These are phyloP conservation scores for Emergomyces orientalis DNA, from an alignment of 2,329 filamentous ascomycete species.

Conservation along the genomic window DNA sequence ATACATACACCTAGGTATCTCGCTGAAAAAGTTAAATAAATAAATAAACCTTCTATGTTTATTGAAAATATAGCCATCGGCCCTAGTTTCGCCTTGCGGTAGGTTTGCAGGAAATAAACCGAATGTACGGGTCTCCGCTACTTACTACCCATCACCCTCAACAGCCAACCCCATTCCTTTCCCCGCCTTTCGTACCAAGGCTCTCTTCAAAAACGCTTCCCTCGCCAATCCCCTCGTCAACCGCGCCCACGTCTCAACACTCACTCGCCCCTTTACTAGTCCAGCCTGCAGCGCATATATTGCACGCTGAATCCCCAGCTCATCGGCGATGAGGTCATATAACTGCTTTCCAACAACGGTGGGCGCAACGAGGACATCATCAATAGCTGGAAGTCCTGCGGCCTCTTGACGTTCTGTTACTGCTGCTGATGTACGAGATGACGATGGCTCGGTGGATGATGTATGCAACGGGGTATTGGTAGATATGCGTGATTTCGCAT, in stretches of 20 bases:
- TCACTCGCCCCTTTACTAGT: constrained; percentile 38
- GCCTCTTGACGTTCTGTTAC: constrained; percentile 25
- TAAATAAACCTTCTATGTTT: background rate
- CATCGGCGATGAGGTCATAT: constrained; percentile 81
- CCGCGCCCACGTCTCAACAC: constrained; percentile 39
- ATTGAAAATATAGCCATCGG: background rate
- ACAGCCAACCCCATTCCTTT: constrained; percentile 36
- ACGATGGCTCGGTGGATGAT: constrained; percentile 15
- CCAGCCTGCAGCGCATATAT: constrained; percentile 55
- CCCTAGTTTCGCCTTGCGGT: background rate
- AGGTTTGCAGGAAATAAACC: no score
- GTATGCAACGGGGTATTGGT: constrained; percentile 11
- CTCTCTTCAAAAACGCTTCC: constrained; percentile 41
- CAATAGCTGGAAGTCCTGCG: constrained; percentile 59
- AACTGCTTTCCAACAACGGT: constrained; percentile 89
- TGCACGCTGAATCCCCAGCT: constrained; percentile 74
- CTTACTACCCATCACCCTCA: background rate
- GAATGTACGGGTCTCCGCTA: no score
- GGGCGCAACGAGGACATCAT: constrained; percentile 86
- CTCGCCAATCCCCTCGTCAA: constrained; percentile 39
- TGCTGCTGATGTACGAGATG: constrained; percentile 10
- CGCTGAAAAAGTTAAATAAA: background rate
- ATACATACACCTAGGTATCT: background rate
- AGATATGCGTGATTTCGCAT: constrained; percentile 52
- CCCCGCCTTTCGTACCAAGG: constrained; percentile 38